These are phyloP conservation scores for Paecilomyces fulvus DNA, from an alignment of 2,329 filamentous ascomycete species.

Conservation along the genomic window DNA sequence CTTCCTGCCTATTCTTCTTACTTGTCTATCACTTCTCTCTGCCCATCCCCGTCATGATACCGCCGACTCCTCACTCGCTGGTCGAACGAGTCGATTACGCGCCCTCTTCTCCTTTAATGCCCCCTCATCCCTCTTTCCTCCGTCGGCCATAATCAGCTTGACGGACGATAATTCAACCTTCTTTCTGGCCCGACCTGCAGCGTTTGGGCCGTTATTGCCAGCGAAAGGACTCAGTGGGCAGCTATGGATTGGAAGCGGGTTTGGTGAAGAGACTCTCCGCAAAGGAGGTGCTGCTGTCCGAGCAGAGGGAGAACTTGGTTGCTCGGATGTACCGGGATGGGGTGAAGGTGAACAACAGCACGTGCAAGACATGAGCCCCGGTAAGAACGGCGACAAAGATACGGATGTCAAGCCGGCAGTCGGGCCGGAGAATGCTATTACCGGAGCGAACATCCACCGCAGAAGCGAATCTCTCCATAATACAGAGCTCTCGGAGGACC, in stretches of 20 bases:
- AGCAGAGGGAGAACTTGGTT: slow-evolving; percentile 79
- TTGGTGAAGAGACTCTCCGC: slow-evolving; percentile 66
- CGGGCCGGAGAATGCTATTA: background rate
- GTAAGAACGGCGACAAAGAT: slow-evolving; percentile 13
- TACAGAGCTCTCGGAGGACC: slow-evolving; percentile 9
- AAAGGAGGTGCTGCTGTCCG: slow-evolving; percentile 45
- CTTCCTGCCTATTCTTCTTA: slow-evolving; percentile 41
- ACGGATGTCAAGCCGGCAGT: slow-evolving; percentile 5
- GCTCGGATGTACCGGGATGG: slow-evolving; percentile 91
- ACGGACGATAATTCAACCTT: slow-evolving; percentile 98
- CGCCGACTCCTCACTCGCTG: slow-evolving; percentile 25
- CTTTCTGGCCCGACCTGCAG: slow-evolving; percentile 85
- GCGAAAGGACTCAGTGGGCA: slow-evolving; percentile 72
- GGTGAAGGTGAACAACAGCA: slow-evolving; percentile 48
- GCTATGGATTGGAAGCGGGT: slow-evolving; percentile 88
- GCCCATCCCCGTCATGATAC: slow-evolving; percentile 28
- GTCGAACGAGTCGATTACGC: slow-evolving; percentile 41
- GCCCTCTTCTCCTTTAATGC: slow-evolving; percentile 62
- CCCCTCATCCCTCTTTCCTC: slow-evolving; percentile 83
- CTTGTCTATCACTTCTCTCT: slow-evolving; percentile 38
- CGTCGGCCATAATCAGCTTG: slow-evolving; percentile 89
- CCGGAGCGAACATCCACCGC: slow-evolving; percentile 9
- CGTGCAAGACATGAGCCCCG: slow-evolving; percentile 13
- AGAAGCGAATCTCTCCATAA: slow-evolving; percentile 17
- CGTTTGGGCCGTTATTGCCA: slow-evolving; percentile 77